Evolutionary conservation across 331 rosid species (phyloP).

Genomic region (Stylosanthes scabra): DNA sequence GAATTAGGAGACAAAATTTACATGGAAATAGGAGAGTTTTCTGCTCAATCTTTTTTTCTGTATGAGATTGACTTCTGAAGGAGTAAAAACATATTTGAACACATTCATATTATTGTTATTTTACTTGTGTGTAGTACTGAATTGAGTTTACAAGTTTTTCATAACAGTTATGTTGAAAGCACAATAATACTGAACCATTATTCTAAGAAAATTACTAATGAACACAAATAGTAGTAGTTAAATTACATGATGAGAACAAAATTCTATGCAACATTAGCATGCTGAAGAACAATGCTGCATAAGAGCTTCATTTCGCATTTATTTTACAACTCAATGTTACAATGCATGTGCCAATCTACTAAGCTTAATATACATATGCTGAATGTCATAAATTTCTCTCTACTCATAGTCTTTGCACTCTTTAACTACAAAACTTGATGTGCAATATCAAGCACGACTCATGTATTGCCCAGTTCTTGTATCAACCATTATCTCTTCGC

Average conservation of each 20-base stretch:
- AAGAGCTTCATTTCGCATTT: constrained; percentile 15
- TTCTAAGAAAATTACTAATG: neutral
- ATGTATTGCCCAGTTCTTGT: constrained; percentile 92
- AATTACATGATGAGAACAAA: neutral
- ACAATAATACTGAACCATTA: neutral
- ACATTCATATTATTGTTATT: neutral
- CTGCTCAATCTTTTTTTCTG: neutral
- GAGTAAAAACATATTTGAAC: too few species aligned
- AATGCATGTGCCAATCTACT: constrained; percentile 27
- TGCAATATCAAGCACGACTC: constrained; percentile 73
- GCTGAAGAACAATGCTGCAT: constrained; percentile 8
- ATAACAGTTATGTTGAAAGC: neutral
- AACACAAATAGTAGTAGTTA: neutral
- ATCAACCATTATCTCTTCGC: constrained; percentile 84
- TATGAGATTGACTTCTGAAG: neutral
- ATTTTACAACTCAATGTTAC: constrained; percentile 26
- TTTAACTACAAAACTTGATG: constrained; percentile 37
- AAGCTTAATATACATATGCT: constrained; percentile 41
- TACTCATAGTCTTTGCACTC: constrained; percentile 12
- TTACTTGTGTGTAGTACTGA: neutral
- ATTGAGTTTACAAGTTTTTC: constrained; percentile 1
- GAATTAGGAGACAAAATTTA: neutral
- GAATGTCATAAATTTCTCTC: constrained; percentile 31
- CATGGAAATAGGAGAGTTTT: neutral
- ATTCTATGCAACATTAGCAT: constrained; percentile 8